phyloP scores from a whole-genome alignment of 1,284 basidiomycete species.

The Tilletiopsis washingtonensis region DNA sequence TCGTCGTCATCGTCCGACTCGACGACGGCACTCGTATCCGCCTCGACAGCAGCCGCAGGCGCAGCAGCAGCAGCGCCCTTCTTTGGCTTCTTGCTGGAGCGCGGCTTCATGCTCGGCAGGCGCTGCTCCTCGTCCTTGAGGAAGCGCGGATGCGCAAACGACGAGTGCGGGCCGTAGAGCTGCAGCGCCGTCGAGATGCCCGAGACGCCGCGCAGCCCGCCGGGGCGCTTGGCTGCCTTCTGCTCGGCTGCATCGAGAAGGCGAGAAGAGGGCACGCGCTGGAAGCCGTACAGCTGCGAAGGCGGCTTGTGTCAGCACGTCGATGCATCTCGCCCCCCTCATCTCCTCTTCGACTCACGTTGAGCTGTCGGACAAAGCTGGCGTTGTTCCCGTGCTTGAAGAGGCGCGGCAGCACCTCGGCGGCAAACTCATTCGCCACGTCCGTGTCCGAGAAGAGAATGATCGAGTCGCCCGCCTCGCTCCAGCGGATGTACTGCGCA shows the following conservation, averaged over 20 bases:
- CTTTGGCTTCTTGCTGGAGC: constrained; percentile 45
- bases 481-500: constrained; percentile 6
- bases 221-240: constrained; percentile 18
- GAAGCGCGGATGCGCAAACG: constrained; percentile 45
- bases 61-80: constrained; percentile 6
- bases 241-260: constrained; percentile 37
- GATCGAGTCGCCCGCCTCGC: constrained; percentile 34
- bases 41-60: not conserved
- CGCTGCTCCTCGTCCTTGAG: constrained; percentile 34
- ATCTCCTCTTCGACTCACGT: too few species aligned
- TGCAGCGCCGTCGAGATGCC: constrained; percentile 40
- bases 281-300: constrained; percentile 42
- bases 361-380: constrained; percentile 44
- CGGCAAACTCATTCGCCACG: constrained; percentile 40
- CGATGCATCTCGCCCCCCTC: too few species aligned
- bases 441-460: constrained; percentile 43
- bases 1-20: too few species aligned
- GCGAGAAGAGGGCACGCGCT: constrained; percentile 41
- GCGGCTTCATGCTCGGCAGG: constrained; percentile 44
- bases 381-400: constrained; percentile 48
- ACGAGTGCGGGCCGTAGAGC: constrained; percentile 42
- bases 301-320: too few species aligned
- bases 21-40: too few species aligned
- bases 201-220: not conserved
- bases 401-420: constrained; percentile 39